Conservation (phyloP, 106 monocot genomes). For the Dendrobium nobile region DNA sequence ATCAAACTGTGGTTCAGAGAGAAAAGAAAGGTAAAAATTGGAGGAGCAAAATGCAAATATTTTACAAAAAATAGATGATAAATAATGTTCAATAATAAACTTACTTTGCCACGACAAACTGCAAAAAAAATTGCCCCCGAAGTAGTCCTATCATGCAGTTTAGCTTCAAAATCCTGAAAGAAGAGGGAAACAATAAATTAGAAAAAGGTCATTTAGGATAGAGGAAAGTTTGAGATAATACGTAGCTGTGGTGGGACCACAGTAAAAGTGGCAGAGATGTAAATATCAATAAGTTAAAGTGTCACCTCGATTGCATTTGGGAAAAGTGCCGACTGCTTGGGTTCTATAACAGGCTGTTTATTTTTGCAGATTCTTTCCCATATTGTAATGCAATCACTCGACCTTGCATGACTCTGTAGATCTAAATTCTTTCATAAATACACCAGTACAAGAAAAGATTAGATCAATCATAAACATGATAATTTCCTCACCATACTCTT, state of each 20-base stretch:
- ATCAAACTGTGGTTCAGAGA: neutral
- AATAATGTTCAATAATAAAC: neutral
- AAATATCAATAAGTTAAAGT: neutral
- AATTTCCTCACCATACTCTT: constrained; percentile 65
- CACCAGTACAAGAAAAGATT: neutral
- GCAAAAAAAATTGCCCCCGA: constrained; percentile 96
- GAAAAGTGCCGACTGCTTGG: constrained; percentile 82
- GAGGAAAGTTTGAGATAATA: neutral
- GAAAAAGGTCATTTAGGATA: neutral
- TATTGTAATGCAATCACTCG: constrained; percentile 58
- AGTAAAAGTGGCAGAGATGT: neutral
- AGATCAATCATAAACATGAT: neutral
- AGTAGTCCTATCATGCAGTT: constrained; percentile 54
- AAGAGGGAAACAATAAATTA: constrained; percentile 1
- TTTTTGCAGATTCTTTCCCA: constrained; percentile 97
- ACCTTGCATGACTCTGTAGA: constrained; percentile 66
- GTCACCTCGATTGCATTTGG: constrained; percentile 73
- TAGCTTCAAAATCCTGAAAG: constrained; percentile 77
- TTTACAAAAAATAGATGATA: neutral
- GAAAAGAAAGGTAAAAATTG: neutral
- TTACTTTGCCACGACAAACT: constrained; percentile 96
- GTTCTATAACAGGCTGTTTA: constrained; percentile 95
- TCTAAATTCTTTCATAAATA: neutral
- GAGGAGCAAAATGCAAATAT: neutral
- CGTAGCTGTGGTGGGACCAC: neutral